Evolutionary conservation across 2,329 filamentous ascomycete genomes (phyloP), one percentile per base, ranked within the genome.

Genomic region (Passalora sequoiae): DNA sequence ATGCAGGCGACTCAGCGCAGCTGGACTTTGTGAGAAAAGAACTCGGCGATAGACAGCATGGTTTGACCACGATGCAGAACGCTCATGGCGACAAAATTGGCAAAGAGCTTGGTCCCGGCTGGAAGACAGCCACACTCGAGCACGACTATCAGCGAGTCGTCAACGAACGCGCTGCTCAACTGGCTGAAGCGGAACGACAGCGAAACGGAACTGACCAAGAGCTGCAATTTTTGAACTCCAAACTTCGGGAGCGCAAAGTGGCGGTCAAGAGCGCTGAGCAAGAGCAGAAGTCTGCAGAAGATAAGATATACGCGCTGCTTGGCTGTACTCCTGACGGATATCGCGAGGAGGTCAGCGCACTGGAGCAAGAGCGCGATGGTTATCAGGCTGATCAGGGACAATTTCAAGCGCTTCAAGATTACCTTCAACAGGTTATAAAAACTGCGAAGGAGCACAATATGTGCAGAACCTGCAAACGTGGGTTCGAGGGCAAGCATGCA

Each of bases 21-120:
- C 74, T 98, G 8, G 86, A 94, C 44, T 81, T 86, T 55, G 75
- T 89, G 24, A 89, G 84, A 58, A 89, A 89, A 55, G 86, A 95
- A 59, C 66, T 88, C 20, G 78, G 79, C 50, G 83, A 88, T 53
- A 79, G 83, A 43, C 78, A 85, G 62, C 77, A 79, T 24, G 85
- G 84, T 49, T 71, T 97, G 2, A 77, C 89, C 6, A 92, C 86
- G 0, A 79, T 96, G 69, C 78, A 73, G 49, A 80, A 73, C 36
- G 87, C 87, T 0, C 87, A 94, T 71, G 77, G 75, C 38, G 73
- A 82, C 24, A 84, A 84, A 53, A 72, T 98, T 16, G 73, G 77
- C 9, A 69, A 73, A 4, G 64, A 86, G 8, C 56, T 97, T 22
- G 80, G 81, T 19, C 50, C 63, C 5, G 71, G 75, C 1, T 96